Percentiles rank a stretch among this genome's conserved stretches.
These are phyloP conservation scores for Russula olivacea DNA, from an alignment of 768 basidiomycete genomes.

Conservation along the genomic window DNA sequence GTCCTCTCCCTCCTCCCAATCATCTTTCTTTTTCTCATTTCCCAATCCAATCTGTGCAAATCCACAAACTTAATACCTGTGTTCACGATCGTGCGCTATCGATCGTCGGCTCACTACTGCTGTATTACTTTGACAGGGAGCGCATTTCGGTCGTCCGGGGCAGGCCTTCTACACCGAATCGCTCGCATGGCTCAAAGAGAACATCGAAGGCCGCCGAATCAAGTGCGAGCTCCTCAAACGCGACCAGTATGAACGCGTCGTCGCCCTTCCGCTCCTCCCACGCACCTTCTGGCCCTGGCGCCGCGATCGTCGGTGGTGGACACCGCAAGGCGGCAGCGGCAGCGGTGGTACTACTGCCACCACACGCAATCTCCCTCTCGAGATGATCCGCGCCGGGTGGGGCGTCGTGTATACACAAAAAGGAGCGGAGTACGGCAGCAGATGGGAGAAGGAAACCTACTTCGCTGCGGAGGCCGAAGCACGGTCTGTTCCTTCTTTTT, in stretches of 20 bases:
- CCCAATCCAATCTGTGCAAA: too few species aligned
- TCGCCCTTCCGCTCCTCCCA: constrained; percentile 56
- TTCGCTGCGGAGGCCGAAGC: constrained; percentile 58
- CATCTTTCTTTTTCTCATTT: too few species aligned
- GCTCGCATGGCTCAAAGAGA: constrained; percentile 59
- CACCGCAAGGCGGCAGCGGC: constrained; percentile 36
- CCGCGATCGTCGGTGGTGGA: constrained; percentile 43
- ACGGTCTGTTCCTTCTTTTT: constrained; percentile 42
- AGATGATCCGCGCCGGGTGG: constrained; percentile 79
- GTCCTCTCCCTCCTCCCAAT: too few species aligned
- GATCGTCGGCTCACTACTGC: neutral
- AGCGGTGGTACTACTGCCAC: neutral
- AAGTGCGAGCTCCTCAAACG: constrained; percentile 66
- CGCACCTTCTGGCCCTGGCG: constrained; percentile 30
- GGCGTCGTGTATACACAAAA: constrained; percentile 69
- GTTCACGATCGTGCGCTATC: neutral
- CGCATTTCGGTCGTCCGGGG: constrained; percentile 76
- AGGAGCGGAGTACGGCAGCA: constrained; percentile 79
- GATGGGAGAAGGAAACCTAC: constrained; percentile 58
- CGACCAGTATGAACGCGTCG: constrained; percentile 83
- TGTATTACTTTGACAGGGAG: constrained; percentile 50
- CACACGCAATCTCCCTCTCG: constrained; percentile 39
- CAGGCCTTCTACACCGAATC: constrained; percentile 76
- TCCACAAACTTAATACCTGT: neutral
- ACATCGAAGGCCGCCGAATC: constrained; percentile 52